Evolutionary conservation across 805 yeast genomes (phyloP), one percentile per base, ranked within the genome.

Genomic region (Priceomyces medius): DNA sequence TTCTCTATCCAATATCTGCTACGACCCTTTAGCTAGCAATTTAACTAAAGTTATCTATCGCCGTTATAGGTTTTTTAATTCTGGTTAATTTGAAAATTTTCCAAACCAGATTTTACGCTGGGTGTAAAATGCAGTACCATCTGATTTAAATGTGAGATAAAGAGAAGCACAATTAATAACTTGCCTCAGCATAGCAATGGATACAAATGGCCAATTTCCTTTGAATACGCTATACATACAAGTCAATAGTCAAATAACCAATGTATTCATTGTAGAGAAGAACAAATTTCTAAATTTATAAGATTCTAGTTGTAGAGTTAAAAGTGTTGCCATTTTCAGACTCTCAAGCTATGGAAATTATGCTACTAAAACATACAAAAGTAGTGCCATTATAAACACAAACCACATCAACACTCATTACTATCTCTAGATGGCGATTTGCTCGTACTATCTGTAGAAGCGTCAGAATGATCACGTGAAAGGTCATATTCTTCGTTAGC

Each of bases 71-170:
- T 26, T 14, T 26, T 26, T 10, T 26, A 5, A 26, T 14, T 26
- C 29, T 26, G 29, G n/a, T 5, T 12, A 26, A 19, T 8, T 32
- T 32, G 35, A 32, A 32, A 32, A 32, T 32, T 32, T 32, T 32
- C 24, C 24, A 20, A 13, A 9, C 19, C 19, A 18, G 33, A 21
- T 21, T 21, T 21, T 21, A 21, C 24, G 6, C 24, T 9, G 24
- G 9, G 24, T 21, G 9, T 21, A n/a, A n/a, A n/a, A 21, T 21
- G 24, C 24, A 21, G 24, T 21, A 21, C 6, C 24, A 7, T 7
- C 9, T 21, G 24, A 21, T 21, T 21, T 21, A 21, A 21, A 21
- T 21, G 8, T 21, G 24, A 21, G 24, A 21, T 21, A 21, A 21
- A 21, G 24, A 21, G 9, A 21, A n/a, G n/a, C n/a, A n/a, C n/a